Conservation (phyloP, 106 monocot genomes). For the Cymbidium sinense region DNA sequence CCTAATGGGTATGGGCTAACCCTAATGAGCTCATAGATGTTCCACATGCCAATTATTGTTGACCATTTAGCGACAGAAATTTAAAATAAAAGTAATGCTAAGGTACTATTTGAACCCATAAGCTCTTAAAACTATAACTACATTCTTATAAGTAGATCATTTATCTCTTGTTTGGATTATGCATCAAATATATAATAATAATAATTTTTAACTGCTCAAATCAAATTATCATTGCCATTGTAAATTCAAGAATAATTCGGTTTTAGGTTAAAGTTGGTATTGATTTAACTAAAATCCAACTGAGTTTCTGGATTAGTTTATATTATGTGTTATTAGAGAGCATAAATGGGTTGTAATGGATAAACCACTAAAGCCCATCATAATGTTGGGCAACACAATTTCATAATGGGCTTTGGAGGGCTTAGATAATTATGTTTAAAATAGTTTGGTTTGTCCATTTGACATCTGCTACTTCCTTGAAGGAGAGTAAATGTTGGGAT, state of each 20-base stretch:
- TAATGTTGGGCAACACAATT: too few relatives aligned
- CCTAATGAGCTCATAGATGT: background rate
- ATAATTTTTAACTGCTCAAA: background rate
- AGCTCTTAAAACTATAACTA: background rate
- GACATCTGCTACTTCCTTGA: too few relatives aligned
- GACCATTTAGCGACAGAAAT: background rate
- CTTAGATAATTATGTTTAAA: too few relatives aligned
- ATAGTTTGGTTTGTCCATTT: too few relatives aligned
- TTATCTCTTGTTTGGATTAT: background rate
- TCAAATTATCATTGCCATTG: background rate
- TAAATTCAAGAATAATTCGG: background rate
- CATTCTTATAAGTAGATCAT: background rate
- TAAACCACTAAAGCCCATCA: background rate
- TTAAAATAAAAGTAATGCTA: background rate
- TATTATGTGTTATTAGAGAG: background rate
- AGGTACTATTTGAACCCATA: background rate
- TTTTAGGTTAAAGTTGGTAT: background rate
- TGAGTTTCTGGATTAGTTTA: background rate
- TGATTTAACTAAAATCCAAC: background rate
- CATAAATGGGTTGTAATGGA: background rate
- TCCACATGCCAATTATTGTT: background rate
- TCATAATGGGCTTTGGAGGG: too few relatives aligned
- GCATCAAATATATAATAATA: background rate
- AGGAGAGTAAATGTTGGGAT: too few relatives aligned
- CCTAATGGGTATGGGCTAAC: background rate